phyloP scores from a whole-genome alignment of 257 asterid genomes.

The Verbena officinalis region DNA sequence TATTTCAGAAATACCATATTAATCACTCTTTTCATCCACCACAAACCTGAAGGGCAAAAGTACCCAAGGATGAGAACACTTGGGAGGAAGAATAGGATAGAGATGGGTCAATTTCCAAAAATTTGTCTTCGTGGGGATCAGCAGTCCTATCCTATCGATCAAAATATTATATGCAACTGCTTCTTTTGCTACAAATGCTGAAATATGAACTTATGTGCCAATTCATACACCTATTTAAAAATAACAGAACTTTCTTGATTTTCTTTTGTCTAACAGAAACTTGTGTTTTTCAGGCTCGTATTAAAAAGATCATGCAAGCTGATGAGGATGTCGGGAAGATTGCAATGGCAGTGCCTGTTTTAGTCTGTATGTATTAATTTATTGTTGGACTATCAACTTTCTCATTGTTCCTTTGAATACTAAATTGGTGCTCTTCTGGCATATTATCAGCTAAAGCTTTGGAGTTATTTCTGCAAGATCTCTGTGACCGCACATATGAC shows the following conservation, averaged over 20 bases:
- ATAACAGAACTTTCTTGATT: slow-evolving; percentile 7
- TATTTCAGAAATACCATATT: too few species aligned
- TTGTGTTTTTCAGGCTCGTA: slow-evolving; percentile 66
- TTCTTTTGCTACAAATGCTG: background rate
- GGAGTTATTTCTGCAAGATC: slow-evolving; percentile 97
- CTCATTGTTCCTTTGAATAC: slow-evolving; percentile 8
- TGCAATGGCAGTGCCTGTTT: slow-evolving; percentile 94
- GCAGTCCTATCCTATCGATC: background rate
- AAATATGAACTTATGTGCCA: background rate
- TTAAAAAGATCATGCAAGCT: slow-evolving; percentile 95
- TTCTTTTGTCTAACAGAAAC: slow-evolving; percentile 16
- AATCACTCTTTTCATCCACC: too few species aligned
- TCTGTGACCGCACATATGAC: slow-evolving; percentile 96
- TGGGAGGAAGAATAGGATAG: background rate
- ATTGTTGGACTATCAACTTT: slow-evolving; percentile 8
- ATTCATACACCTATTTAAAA: background rate
- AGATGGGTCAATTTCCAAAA: background rate
- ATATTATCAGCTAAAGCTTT: slow-evolving; percentile 83
- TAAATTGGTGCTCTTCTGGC: slow-evolving; percentile 20
- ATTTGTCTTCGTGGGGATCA: background rate
- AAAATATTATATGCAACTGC: background rate
- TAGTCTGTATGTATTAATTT: slow-evolving; percentile 70
- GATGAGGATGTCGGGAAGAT: slow-evolving; percentile 99
- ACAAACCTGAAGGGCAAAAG: too few species aligned
- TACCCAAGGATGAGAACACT: too few species aligned